Evolutionary conservation across 495 filamentous ascomycete genomes (phyloP).

Genomic region (Aspergillus mulundensis): DNA sequence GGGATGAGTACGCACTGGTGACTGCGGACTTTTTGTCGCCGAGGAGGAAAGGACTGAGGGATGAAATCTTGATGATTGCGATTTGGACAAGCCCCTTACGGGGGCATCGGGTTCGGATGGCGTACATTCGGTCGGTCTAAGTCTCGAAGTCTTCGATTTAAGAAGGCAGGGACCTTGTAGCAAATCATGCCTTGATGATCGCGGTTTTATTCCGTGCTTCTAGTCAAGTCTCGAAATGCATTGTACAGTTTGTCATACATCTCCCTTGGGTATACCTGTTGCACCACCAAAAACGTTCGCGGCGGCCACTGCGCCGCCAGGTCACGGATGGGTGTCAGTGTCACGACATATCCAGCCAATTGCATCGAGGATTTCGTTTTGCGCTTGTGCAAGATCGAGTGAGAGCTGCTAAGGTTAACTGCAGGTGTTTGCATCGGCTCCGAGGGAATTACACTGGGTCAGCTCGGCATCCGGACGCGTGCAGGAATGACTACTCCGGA

Average conservation of each 20-base stretch:
- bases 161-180: not conserved
- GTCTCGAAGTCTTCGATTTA: not conserved
- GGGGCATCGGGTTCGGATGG: not conserved
- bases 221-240: no score
- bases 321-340: not conserved
- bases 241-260: no score
- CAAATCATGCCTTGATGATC: no score
- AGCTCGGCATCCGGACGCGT: constrained; percentile 4
- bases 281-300: not conserved
- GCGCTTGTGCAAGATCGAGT: not conserved
- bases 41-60: not conserved
- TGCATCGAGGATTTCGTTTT: not conserved
- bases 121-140: not conserved
- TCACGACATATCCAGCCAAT: not conserved
- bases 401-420: not conserved
- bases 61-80: not conserved
- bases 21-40: not conserved
- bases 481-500: not conserved
- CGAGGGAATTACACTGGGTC: not conserved
- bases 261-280: no score
- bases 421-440: not conserved
- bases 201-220: no score
- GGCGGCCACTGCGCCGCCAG: not conserved
- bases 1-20: not conserved
- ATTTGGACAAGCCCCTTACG: not conserved